Conservation (phyloP, 2,329 filamentous ascomycete species). For the Byssoonygena ceratinophila region DNA sequence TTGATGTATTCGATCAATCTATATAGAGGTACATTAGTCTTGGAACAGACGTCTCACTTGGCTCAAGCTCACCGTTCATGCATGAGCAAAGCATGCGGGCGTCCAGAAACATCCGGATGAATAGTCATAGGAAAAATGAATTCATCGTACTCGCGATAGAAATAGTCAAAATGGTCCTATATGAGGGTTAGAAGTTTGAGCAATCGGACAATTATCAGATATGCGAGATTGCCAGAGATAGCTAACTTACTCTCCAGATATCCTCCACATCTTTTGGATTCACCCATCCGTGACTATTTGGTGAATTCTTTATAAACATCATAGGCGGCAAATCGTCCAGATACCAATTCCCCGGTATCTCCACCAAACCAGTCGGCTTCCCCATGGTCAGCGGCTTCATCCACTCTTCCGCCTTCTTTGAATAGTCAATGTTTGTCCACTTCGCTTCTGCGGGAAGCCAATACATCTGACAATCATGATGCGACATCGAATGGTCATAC, state of each 20-base stretch:
- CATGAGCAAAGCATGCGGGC: conserved; percentile 63
- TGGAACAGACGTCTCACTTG: no score
- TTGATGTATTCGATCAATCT: conserved; percentile 59
- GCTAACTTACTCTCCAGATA: conserved; percentile 41
- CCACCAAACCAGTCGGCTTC: conserved; percentile 32
- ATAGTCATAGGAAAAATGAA: conserved; percentile 70
- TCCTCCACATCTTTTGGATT: conserved; percentile 49
- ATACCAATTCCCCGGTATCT: conserved; percentile 39
- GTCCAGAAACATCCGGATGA: conserved; percentile 61
- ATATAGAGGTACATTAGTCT: conserved; percentile 9
- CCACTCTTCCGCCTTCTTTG: conserved; percentile 35
- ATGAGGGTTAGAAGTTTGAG: not conserved
- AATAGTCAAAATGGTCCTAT: conserved; percentile 57
- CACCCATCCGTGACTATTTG: conserved; percentile 50
- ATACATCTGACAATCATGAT: conserved; percentile 39
- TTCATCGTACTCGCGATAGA: conserved; percentile 65
- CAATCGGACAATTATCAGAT: not conserved
- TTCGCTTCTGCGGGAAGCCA: conserved; percentile 35
- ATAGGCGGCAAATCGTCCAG: conserved; percentile 37
- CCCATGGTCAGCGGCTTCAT: conserved; percentile 43
- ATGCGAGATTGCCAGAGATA: not conserved
- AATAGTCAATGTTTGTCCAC: conserved; percentile 39
- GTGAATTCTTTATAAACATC: conserved; percentile 39
- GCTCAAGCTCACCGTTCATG: conserved; percentile 51
- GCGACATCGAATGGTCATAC: conserved; percentile 38